Evolutionary conservation across 73 alveolate genomes (phyloP), one percentile per base, ranked within the genome.

Genomic region (Paramecium bursaria): DNA sequence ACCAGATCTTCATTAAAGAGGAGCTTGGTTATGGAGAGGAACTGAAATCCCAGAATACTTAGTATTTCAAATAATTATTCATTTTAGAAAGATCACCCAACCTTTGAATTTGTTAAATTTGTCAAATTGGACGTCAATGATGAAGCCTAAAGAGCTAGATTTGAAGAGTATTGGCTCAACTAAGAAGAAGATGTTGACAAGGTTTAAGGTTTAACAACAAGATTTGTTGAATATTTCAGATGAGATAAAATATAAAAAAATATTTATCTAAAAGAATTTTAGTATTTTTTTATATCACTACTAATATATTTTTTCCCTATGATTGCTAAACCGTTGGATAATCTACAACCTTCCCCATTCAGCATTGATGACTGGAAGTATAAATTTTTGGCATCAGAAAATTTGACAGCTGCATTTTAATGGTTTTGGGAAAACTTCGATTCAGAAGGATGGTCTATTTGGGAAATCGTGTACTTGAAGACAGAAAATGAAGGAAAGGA

Each of bases 11-110:
- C 97, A 96, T 31, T 90, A 95, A 47, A 90, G 87, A 76, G 99
- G 99, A 48, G 95, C 94, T 55, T 94, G 96, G 95, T 48, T 95
- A 90, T 90, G 95, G 97, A 93, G 97, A 94, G 99, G 99, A 22
- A 75, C 80, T 11, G 97, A 85, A 11, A 86, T 94, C 74, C 97
- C 94, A 35, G 52, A 76, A 29, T 60, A 60, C 23, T 26, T 60
- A 17, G 79, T 17, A n/a, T n/a, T n/a, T n/a, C n/a, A n/a, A n/a
- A n/a, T n/a, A n/a, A n/a, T n/a, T n/a, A n/a, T n/a, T n/a, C n/a
- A n/a, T n/a, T n/a, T 67, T 42, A 67, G 82, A 67, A 35, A 35
- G 82, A 57, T 57, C 82, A 35, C 44, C 50, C 33, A 21, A 35
- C 55, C n/a, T 42, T 39, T 67, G 82, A 67, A 14, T 67, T 39